Evolutionary conservation across 2,329 filamentous ascomycete genomes (phyloP).

Genomic region (Ophiostoma pallidulum): DNA sequence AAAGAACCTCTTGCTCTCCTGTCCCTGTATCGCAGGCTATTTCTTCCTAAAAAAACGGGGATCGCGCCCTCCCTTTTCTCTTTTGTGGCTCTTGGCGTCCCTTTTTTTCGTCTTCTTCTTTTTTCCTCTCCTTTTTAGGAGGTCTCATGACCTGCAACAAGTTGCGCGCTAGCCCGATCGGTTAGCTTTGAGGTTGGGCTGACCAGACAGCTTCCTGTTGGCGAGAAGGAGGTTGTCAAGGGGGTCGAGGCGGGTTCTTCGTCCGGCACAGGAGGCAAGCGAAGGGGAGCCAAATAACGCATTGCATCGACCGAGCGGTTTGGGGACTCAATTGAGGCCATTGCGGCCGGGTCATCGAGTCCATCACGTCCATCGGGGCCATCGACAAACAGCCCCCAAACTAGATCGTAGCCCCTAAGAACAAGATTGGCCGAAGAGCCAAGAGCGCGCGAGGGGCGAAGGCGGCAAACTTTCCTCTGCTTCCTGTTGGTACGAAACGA

Average conservation of each 20-base stretch:
- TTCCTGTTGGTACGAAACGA: too few relatives aligned
- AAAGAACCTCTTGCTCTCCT: too few relatives aligned
- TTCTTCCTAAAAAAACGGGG: too few relatives aligned
- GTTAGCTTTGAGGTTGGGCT: constrained; percentile 9
- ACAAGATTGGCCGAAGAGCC: neutral
- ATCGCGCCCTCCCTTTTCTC: too few relatives aligned
- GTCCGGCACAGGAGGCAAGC: neutral
- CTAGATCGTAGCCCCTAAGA: too few relatives aligned
- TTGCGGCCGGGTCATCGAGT: too few relatives aligned
- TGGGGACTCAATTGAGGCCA: too few relatives aligned
- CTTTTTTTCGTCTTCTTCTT: too few relatives aligned
- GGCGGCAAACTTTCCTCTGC: neutral
- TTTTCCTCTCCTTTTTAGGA: constrained; percentile 1
- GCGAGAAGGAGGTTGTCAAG: neutral
- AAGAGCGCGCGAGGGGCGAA: neutral
- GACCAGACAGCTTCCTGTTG: constrained; percentile 4
- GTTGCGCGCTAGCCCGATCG: neutral
- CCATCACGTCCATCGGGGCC: too few relatives aligned
- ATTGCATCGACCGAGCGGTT: too few relatives aligned
- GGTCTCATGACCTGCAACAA: constrained; percentile 16
- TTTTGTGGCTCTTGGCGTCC: constrained; percentile 4
- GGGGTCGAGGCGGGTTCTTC: too few relatives aligned
- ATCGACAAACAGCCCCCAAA: too few relatives aligned
- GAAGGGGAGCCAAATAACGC: neutral
- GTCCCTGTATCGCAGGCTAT: neutral